phyloP scores from a whole-genome alignment of 768 basidiomycete species.

The Rhodotorula toruloides region DNA sequence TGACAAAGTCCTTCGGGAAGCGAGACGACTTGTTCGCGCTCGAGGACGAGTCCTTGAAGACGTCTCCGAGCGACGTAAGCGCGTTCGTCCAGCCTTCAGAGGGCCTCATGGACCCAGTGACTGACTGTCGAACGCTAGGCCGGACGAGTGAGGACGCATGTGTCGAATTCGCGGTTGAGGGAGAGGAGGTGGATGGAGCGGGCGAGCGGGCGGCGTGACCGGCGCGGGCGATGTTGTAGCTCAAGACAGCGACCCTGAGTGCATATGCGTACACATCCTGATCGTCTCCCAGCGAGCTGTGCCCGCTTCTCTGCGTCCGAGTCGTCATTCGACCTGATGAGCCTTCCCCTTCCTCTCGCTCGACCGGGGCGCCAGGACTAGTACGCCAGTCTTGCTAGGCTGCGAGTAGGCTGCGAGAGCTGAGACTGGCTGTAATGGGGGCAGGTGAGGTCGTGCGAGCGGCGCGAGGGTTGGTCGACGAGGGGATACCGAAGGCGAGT shows the following conservation, averaged over 20 bases:
- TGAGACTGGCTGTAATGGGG: too few relatives aligned
- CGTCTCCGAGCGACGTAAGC: slow-evolving; percentile 31
- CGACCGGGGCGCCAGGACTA: too few relatives aligned
- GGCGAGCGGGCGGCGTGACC: slow-evolving; percentile 3
- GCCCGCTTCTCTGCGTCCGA: not conserved
- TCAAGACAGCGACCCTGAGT: slow-evolving; percentile 34
- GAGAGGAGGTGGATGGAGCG: slow-evolving; percentile 3
- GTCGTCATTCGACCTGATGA: slow-evolving; percentile 18
- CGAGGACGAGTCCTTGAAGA: slow-evolving; percentile 31
- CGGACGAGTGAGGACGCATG: slow-evolving; percentile 4
- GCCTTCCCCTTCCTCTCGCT: too few relatives aligned
- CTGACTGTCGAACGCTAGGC: not conserved
- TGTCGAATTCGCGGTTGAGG: not conserved
- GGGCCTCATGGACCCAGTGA: slow-evolving; percentile 13
- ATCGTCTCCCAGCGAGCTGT: slow-evolving; percentile 14
- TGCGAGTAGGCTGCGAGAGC: too few relatives aligned
- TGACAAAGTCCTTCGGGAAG: slow-evolving; percentile 88
- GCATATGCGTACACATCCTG: slow-evolving; percentile 33
- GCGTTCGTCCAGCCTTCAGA: slow-evolving; percentile 33
- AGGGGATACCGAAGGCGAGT: too few relatives aligned
- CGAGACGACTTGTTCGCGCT: slow-evolving; percentile 7
- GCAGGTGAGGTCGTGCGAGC: too few relatives aligned
- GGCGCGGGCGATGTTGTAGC: slow-evolving; percentile 22
- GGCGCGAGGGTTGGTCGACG: too few relatives aligned
- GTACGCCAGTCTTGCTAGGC: too few relatives aligned